Evolutionary conservation across 805 yeast species (phyloP), one percentile per base, ranked within the genome.

Genomic region (Lipomyces chichibuensis): DNA sequence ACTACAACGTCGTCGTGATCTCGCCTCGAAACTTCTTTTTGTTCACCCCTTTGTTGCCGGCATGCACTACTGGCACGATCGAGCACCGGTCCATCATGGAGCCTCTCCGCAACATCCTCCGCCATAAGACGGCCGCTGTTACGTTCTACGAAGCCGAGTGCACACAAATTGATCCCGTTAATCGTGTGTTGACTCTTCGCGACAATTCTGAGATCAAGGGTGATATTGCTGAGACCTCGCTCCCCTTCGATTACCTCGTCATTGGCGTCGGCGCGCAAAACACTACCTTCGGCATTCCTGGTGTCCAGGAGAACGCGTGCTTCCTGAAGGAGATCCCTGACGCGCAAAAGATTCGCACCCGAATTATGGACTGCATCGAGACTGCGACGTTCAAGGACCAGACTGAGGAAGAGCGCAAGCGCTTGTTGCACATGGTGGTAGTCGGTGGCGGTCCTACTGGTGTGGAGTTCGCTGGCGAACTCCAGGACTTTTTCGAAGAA

Each of bases 391-490:
- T 89, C 71, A 84, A 92, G 73, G 91, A 95, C 65, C 85, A 84
- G 73, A 88, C 84, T 69, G 91, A 87, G 73, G 87, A 88, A 25
- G 96, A 91, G 78, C 87, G 98, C 80, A 85, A 87, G 80, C 87
- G 97, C 78, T 84, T 94, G 74, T 84, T 93, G 77, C 89, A 88
- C 70, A 88, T 92, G 74, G 94, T 94, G 70, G 96, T 94, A 70
- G 96, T 95, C 73, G 98, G 98, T 75, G 98, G 98, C 80, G 98
- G 98, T 71, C 98, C 98, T 77, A 93, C 98, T 56, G 98, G 98
- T 82, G 97, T 93, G 70, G 98, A 92, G 81, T 90, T 92, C 75
- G 97, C 98, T 73, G 98, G 97, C 76, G 98, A 94, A 81, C 82
- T 93, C 74, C 96, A 90, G 81, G 98, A 93, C 80, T 94, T 91